Percentiles rank a stretch among this genome's conserved stretches.
Evolutionary conservation across 169 alveolate species (phyloP).

Genomic region (Perkinsus marinus): DNA sequence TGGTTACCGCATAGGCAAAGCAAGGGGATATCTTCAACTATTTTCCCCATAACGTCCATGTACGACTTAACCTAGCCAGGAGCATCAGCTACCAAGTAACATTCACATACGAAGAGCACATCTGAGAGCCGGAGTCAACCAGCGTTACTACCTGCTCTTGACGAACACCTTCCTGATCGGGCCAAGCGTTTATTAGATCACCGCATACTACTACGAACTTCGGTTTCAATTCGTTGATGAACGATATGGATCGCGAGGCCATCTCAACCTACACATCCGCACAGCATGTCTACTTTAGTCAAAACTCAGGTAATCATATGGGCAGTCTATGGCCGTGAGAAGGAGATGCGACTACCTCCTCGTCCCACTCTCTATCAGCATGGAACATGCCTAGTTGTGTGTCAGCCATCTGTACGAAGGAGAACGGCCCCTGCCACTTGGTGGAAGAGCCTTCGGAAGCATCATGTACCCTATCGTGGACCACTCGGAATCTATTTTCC

Average conservation of each 20-base stretch:
- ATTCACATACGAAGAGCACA: not conserved
- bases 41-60: not conserved
- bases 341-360: not conserved
- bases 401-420: constrained; percentile 1
- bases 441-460: not conserved
- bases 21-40: not conserved
- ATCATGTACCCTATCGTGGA: not conserved
- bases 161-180: not conserved
- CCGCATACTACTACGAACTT: constrained; percentile 4
- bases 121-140: not conserved
- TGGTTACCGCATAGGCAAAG: constrained; percentile 4
- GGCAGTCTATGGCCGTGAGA: no score
- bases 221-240: not conserved
- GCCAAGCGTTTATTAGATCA: not conserved
- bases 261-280: not conserved
- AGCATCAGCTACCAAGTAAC: not conserved
- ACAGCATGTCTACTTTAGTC: not conserved
- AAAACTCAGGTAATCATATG: not conserved
- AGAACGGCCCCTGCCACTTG: not conserved
- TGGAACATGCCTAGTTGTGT: constrained; percentile 1
- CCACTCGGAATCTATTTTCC: not conserved
- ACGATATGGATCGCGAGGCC: not conserved
- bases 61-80: not conserved
- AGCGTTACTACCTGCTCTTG: not conserved
- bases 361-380: not conserved